Evolutionary conservation across 164 flowering plant species (phyloP).

Genomic region (Macadamia tetraphylla): DNA sequence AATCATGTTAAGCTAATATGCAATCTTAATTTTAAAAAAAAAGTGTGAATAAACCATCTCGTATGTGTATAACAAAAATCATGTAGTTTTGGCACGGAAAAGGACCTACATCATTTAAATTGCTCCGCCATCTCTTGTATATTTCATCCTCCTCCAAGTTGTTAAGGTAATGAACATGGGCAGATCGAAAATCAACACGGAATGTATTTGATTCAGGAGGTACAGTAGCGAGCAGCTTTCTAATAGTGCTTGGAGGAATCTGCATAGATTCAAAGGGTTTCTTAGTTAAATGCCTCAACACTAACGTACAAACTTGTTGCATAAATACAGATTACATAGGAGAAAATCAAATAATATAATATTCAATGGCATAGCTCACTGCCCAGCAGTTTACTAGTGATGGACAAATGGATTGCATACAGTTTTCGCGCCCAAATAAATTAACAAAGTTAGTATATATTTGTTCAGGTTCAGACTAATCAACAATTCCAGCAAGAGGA

Average conservation of each 20-base stretch:
- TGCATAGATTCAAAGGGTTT: constrained; percentile 23
- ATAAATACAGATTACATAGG: neutral
- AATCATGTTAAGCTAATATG: neutral
- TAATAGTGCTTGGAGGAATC: constrained; percentile 62
- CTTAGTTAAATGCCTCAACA: constrained; percentile 8
- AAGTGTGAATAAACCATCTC: neutral
- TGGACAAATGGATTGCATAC: no score
- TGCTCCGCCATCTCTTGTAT: constrained; percentile 90
- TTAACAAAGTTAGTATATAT: no score
- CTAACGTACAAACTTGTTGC: neutral
- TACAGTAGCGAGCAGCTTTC: constrained; percentile 52
- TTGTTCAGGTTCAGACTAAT: no score
- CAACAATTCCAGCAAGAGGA: no score
- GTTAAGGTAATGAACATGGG: constrained; percentile 85
- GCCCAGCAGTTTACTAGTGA: no score
- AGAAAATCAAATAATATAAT: neutral
- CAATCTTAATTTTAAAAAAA: no score
- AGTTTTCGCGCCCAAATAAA: no score
- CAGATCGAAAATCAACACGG: constrained; percentile 89
- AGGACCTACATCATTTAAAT: constrained; percentile 69
- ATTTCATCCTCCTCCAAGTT: constrained; percentile 93
- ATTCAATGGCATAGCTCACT: neutral
- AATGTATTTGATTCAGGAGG: constrained; percentile 57
- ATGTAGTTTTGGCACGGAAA: neutral
- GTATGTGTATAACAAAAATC: neutral